phyloP scores from a whole-genome alignment of 306 rosid genomes.

The Astragalus glycyphyllos region DNA sequence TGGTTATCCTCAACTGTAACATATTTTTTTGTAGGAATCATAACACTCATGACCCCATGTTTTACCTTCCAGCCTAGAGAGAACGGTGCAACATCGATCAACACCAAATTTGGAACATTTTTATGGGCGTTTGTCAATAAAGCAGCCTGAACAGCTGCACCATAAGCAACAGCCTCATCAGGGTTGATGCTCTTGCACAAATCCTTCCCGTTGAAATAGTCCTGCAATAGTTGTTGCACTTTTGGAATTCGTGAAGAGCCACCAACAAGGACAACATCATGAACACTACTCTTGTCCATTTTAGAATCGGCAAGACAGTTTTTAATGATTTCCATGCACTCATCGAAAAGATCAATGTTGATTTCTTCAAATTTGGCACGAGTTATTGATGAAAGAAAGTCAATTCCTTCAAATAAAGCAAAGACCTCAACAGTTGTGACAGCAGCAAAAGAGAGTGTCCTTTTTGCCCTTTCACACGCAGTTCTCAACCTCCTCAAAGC shows the following conservation, averaged over 20 bases:
- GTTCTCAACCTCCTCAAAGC: too few relatives aligned
- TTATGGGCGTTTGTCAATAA: too few relatives aligned
- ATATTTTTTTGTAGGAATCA: neutral
- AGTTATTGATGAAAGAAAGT: too few relatives aligned
- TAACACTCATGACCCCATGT: neutral
- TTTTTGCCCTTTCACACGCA: constrained; percentile 24
- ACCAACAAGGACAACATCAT: constrained; percentile 47
- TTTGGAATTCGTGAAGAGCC: constrained; percentile 57
- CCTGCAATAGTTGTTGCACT: constrained; percentile 23
- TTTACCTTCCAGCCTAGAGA: neutral
- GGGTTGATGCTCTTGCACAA: constrained; percentile 14
- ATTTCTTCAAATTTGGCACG: too few relatives aligned
- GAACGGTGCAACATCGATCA: neutral
- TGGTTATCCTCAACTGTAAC: constrained; percentile 27
- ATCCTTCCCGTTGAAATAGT: constrained; percentile 13
- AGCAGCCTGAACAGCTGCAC: too few relatives aligned
- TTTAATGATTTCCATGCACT: too few relatives aligned
- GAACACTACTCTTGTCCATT: neutral
- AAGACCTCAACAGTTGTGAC: constrained; percentile 54
- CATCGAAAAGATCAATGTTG: too few relatives aligned
- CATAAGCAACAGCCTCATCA: too few relatives aligned
- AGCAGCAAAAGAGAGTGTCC: constrained; percentile 48
- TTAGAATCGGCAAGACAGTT: too few relatives aligned
- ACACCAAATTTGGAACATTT: too few relatives aligned
- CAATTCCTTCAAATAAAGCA: neutral